Evolutionary conservation across 805 yeast genomes (phyloP), one percentile per base, ranked within the genome.

Genomic region (Suhomyces vadensis): DNA sequence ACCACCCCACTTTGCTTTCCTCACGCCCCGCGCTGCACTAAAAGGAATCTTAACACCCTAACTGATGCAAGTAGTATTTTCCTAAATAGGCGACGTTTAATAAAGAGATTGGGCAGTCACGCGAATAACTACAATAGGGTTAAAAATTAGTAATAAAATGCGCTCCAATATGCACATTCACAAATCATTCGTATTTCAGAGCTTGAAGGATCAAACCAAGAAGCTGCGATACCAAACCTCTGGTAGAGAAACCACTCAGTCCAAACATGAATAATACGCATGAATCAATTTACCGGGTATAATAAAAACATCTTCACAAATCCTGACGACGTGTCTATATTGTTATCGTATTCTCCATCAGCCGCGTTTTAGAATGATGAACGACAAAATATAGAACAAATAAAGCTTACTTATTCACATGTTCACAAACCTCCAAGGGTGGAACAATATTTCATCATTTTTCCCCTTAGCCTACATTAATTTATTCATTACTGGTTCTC

Each of bases 31-130:
- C 33, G 20, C 19, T 29, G 33, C 33, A 29, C 33, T 7, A 8
- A 29, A 29, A n/a, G n/a, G 33, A 29, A 29, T 29, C 33, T 29
- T 29, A 29, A 29, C 19, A 29, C 33, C 33, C 16, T 14, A 6
- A 29, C n/a, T n/a, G 16, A 29, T 29, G 33, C 33, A 29, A 14
- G 20, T 14, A 13, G 11, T 7, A 14, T 16, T 29, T 29, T 14
- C 33, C 16, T 29, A 14, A 29, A 14, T 29, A 14, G 33, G 33
- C 33, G 16, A 17, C 33, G 20, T 29, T 29, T 14, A 29, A 6
- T 16, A 7, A 13, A 29, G 14, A 27, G 33, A 29, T 29, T 17
- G 16, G 19, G 11, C n/a, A 16, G 11, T 29, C 33, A 17, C 16
- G 33, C 20, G 16, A 29, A 29, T 14, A 5, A 20, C 16, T 9